Conservation (phyloP, 345 rosid genomes). For the Boechera retrofracta region DNA sequence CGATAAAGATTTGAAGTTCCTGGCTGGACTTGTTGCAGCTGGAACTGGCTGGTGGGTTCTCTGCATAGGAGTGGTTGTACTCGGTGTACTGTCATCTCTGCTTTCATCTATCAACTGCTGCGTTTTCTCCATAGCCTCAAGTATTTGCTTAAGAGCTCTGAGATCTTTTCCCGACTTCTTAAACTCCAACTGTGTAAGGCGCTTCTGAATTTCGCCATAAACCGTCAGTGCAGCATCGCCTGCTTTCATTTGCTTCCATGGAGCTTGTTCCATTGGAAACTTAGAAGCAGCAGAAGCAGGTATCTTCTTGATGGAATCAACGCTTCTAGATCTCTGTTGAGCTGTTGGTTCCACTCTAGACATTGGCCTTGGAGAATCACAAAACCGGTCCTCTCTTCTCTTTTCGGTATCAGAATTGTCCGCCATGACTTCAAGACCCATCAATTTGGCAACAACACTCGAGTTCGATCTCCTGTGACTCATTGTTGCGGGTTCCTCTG, state of each 20-base stretch:
- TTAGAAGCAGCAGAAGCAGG: slow-evolving; percentile 47
- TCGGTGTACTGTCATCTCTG: slow-evolving; percentile 47
- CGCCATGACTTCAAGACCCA: slow-evolving; percentile 79
- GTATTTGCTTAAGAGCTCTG: slow-evolving; percentile 88
- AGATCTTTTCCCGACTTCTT: slow-evolving; percentile 81
- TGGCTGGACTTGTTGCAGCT: slow-evolving; percentile 45
- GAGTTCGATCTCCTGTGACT: slow-evolving; percentile 55
- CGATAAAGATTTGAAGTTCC: slow-evolving; percentile 53
- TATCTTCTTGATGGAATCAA: slow-evolving; percentile 55
- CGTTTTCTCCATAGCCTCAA: slow-evolving; percentile 82
- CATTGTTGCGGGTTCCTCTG: slow-evolving; percentile 45
- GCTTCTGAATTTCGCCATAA: slow-evolving; percentile 83
- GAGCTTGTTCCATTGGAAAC: slow-evolving; percentile 74
- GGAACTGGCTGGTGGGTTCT: slow-evolving; percentile 49
- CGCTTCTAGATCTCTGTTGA: slow-evolving; percentile 50
- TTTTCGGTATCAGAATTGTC: slow-evolving; percentile 45
- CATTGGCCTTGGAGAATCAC: slow-evolving; percentile 56
- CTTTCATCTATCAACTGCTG: slow-evolving; percentile 50
- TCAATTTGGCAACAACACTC: slow-evolving; percentile 80
- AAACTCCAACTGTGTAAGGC: slow-evolving; percentile 75
- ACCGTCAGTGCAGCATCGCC: slow-evolving; percentile 52
- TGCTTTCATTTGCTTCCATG: slow-evolving; percentile 63
- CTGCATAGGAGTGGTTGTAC: slow-evolving; percentile 43
- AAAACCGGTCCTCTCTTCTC: slow-evolving; percentile 46
- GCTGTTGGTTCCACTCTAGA: slow-evolving; percentile 48